Base-by-base conservation (phyloP, 257 asterid species). In the Solanum stenotomum region DNA sequence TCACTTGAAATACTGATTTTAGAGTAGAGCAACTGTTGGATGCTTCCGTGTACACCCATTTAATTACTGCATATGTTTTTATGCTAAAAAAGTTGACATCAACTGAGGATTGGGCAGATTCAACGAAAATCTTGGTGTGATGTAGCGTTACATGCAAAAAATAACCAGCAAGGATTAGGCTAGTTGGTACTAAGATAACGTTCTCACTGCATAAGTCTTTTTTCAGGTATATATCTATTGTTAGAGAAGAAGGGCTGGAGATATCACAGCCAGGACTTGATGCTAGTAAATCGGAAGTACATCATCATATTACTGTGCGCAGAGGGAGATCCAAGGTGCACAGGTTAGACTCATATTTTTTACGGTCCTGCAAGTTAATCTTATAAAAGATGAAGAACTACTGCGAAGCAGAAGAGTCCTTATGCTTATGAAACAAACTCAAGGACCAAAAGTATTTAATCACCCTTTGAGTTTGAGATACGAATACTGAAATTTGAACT, bases 201-300 rank as follows among this genome's bases (percentile, higher is more conserved):
- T 29, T 82, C 71, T 82, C 86, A 49, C 86, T 49, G 86, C 31
- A 12, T 10, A 18, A 2, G 29, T 11, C 18, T 91, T 34, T 65
- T 13, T 81, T 40, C 90, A 96, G 99, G 93, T 96, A 95, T 81
- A 8, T 96, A 86, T 90, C 94, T 18, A 94, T 96, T 78, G 85
- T 95, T 27, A 91, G 91, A 90, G 95, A 92, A 88, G 99, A 96
- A 90, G 98, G 98, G 8, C 92, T 96, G 31, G 98, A 94, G 72
- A 95, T 96, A 78, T 96, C 99, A 25, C 99, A 96, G 83, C 99
- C 99, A 1, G 99, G 90, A 68, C 93, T 96, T 35, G 98, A 94
- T 86, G 89, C 91, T 46, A 74, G 88, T 2, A 93, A 87, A 90
- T 96, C 99, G 2, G 93, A 90, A 91, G 91, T 96, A 88, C 97